phyloP scores from a whole-genome alignment of 305 asterid species.

The Fraxinus sp. region DNA sequence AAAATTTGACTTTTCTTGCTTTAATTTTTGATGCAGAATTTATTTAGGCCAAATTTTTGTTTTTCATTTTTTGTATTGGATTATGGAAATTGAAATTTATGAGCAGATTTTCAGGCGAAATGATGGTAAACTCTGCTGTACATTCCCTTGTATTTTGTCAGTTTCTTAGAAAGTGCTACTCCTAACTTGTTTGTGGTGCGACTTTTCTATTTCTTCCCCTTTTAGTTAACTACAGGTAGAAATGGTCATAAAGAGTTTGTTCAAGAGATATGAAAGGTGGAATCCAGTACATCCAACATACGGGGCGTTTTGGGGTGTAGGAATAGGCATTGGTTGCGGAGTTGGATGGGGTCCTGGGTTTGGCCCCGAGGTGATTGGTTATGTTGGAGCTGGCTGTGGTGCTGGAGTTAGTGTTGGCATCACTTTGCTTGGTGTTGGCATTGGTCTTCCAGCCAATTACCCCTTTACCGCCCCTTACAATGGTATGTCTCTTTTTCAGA shows the following conservation, averaged over 20 bases:
- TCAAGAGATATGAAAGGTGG: conserved; percentile 76
- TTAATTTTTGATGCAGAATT: background rate
- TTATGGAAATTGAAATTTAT: background rate
- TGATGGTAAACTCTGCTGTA: background rate
- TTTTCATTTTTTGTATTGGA: background rate
- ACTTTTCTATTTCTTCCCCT: conserved; percentile 10
- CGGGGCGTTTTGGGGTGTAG: conserved; percentile 94
- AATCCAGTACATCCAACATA: conserved; percentile 83
- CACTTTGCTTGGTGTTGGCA: conserved; percentile 74
- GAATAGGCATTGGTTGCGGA: conserved; percentile 87
- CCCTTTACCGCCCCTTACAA: conserved; percentile 44
- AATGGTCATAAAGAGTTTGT: conserved; percentile 78
- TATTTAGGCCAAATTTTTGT: background rate
- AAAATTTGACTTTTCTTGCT: background rate
- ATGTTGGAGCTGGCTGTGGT: conserved; percentile 97
- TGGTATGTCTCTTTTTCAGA: conserved; percentile 36
- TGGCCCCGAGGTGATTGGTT: conserved; percentile 83
- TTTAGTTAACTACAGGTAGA: conserved; percentile 37
- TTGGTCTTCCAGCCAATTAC: conserved; percentile 77
- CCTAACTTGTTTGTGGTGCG: background rate
- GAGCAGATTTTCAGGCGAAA: background rate
- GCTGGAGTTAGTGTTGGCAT: conserved; percentile 74
- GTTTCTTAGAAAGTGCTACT: background rate
- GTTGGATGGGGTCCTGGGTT: conserved; percentile 99
- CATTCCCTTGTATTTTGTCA: background rate